phyloP scores from a whole-genome alignment of 805 yeast species.

The Cephaloascus albidus region DNA sequence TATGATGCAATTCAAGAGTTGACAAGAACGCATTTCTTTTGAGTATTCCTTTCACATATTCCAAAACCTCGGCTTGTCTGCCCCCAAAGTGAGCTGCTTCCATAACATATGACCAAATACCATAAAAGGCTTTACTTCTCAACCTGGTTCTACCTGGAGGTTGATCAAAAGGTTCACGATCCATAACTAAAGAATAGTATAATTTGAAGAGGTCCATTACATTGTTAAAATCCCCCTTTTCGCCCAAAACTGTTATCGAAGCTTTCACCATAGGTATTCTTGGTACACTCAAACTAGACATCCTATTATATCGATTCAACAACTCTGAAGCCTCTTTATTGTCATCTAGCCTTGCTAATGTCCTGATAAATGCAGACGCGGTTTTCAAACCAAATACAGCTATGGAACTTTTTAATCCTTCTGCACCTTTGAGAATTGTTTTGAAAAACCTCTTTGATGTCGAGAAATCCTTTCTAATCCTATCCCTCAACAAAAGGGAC shows the following conservation, averaged over 20 bases:
- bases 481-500: too few species aligned
- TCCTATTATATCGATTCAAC: too few species aligned
- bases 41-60: slow-evolving; percentile 10
- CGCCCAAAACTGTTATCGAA: slow-evolving; percentile 18
- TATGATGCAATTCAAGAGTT: slow-evolving; percentile 20
- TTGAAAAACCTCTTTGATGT: too few species aligned
- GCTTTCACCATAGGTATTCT: slow-evolving; percentile 17
- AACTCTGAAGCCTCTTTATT: too few species aligned
- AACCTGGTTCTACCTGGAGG: slow-evolving; percentile 14
- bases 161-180: slow-evolving; percentile 12
- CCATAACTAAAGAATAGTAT: slow-evolving; percentile 16
- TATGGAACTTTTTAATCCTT: too few species aligned
- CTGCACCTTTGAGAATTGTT: too few species aligned
- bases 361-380: too few species aligned
- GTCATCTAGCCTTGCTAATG: too few species aligned
- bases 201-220: slow-evolving; percentile 21
- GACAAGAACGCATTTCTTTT: slow-evolving; percentile 14
- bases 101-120: slow-evolving; percentile 7
- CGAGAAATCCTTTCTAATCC: too few species aligned
- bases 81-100: slow-evolving; percentile 11
- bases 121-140: slow-evolving; percentile 12
- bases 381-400: too few species aligned
- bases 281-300: too few species aligned
- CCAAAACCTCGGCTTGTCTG: slow-evolving; percentile 8
- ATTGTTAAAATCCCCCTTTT: slow-evolving; percentile 15